Base-by-base conservation (phyloP, 805 yeast species). In the Jamesozyma lodderae region DNA sequence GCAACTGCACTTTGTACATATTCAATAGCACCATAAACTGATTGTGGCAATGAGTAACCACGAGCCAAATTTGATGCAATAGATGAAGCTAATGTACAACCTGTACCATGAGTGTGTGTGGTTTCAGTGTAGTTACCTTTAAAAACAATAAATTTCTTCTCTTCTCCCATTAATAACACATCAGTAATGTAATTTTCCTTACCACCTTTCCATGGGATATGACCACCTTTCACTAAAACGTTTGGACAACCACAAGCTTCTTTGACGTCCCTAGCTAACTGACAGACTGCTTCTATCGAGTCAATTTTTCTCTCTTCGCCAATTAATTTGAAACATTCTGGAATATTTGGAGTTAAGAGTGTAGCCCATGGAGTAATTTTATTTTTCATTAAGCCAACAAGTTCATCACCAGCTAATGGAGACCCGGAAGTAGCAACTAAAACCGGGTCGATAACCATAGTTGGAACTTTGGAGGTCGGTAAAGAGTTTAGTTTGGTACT, bases 11-110 rank as follows among this genome's bases (percentile, higher is more conserved):
- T 65, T 46, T 78, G 86, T 11, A 85, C 77, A 52, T 74, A 87
- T 44, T 71, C 71, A 34, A 84, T 71, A 0, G 81, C 75, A 16
- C 68, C 61, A 7, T 67, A 66, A 6, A 82, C 71, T 0, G 94
- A 66, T 2, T 66, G 67, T 3, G 48, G 45, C 7, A 83, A 50
- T 0, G 63, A 24, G 25, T 53, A 46, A 0, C 79, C 79, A 25
- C 66, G 66, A 3, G 94, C 88, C 19, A 85, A 48, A 47, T 81
- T 75, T 2, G 92, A 77, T 0, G 92, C 79, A 44, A 87, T 79
- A 0, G 94, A 70, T 0, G 94, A 78, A 0, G 94, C 77, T 36
- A 87, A 65, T 0, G 95, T 82, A 59, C 96, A 87, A 1, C 96
- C 96, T 3, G 95, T 84, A 10, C 96, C 96, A 57, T 87, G 96